A percentile compares a stretch with the other conserved stretches of the same genome.
phyloP scores from a whole-genome alignment of 805 yeast genomes.

The Candida anglica region DNA sequence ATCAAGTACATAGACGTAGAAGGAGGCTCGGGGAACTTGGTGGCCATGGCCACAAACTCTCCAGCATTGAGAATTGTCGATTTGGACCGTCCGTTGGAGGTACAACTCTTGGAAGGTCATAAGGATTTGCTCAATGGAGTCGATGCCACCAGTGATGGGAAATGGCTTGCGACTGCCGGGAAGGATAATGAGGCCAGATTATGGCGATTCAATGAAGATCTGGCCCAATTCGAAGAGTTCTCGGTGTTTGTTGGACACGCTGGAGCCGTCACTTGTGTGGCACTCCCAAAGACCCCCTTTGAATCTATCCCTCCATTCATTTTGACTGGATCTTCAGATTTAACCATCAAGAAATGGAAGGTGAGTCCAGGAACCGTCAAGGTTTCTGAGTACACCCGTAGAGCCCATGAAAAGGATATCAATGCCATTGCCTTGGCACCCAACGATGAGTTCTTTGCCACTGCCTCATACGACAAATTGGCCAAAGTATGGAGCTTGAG shows the following conservation, averaged over 20 bases:
- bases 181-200: conserved; percentile 83
- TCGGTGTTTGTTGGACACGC: conserved; percentile 83
- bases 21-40: conserved; percentile 38
- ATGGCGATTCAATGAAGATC: conserved; percentile 62
- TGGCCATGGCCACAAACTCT: conserved; percentile 92
- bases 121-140: conserved; percentile 77
- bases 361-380: conserved; percentile 43
- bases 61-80: conserved; percentile 79
- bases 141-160: conserved; percentile 75
- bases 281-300: conserved; percentile 54
- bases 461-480: conserved; percentile 91
- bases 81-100: conserved; percentile 56
- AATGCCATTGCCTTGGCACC: conserved; percentile 89
- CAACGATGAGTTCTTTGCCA: conserved; percentile 80
- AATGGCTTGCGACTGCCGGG: conserved; percentile 88
- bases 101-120: conserved; percentile 73
- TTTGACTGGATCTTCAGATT: conserved; percentile 80
- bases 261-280: conserved; percentile 79
- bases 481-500: conserved; percentile 86
- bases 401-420: conserved; percentile 96
- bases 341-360: conserved; percentile 83
- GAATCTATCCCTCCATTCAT: conserved; percentile 56
- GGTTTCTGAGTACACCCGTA: conserved; percentile 80
- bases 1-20: conserved; percentile 55
- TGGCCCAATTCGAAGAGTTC: conserved; percentile 37